These are phyloP conservation scores for Aspergillus sp. DNA, from an alignment of 2,329 filamentous ascomycete genomes.

Conservation along the genomic window DNA sequence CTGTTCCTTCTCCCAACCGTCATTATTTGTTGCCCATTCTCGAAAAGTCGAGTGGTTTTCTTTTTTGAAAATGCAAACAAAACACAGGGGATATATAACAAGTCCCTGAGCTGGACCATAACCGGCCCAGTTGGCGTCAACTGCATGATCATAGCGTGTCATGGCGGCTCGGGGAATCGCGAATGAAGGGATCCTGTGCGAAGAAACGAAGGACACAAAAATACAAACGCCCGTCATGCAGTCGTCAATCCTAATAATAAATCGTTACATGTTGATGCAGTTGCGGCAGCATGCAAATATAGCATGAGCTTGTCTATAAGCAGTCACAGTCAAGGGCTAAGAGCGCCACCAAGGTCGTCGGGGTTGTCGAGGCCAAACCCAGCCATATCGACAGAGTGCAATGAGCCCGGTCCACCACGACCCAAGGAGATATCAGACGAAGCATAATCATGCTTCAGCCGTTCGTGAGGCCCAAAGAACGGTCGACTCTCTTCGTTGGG, in stretches of 20 bases:
- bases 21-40: conserved; percentile 13
- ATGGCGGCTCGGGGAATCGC: conserved; percentile 4
- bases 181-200: neutral
- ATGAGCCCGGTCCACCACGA: conserved; percentile 42
- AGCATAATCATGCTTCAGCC: conserved; percentile 45
- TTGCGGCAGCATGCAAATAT: conserved; percentile 28
- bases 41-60: neutral
- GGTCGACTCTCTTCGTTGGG: conserved; percentile 44
- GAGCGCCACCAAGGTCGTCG: conserved; percentile 36
- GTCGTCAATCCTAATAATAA: conserved; percentile 41
- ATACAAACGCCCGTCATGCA: conserved; percentile 42
- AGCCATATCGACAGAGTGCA: conserved; percentile 48
- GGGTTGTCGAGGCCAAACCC: conserved; percentile 42
- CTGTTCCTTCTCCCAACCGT: conserved; percentile 12
- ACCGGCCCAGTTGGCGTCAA: conserved; percentile 36
- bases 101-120: conserved; percentile 34
- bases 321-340: conserved; percentile 36
- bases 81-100: conserved; percentile 6
- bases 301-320: conserved; percentile 15
- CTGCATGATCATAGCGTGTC: conserved; percentile 20
- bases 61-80: neutral
- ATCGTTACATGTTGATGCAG: conserved; percentile 41
- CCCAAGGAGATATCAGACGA: conserved; percentile 45
- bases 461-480: conserved; percentile 45
- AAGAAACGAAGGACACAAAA: conserved; percentile 20